phyloP scores from a whole-genome alignment of 2,329 filamentous ascomycete genomes.

The Berkeleyomyces basicola region DNA sequence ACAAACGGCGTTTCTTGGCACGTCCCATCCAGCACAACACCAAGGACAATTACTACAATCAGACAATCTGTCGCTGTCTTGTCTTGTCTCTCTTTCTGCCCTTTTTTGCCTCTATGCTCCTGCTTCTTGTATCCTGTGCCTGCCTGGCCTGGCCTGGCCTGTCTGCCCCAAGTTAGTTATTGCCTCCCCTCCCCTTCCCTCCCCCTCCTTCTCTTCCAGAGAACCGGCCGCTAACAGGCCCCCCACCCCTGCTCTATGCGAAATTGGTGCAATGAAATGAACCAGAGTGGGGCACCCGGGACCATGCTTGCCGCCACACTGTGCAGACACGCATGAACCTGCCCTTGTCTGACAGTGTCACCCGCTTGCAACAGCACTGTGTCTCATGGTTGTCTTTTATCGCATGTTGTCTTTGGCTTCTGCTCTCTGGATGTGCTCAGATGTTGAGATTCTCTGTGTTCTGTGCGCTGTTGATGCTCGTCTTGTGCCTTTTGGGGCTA shows the following conservation, averaged over 20 bases:
- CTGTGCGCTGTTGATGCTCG: not conserved
- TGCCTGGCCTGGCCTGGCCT: not conserved
- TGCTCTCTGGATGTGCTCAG: too few relatives aligned
- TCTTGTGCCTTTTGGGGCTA: not conserved
- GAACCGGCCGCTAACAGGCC: not conserved
- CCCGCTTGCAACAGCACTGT: not conserved
- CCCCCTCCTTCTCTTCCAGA: not conserved
- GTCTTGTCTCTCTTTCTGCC: not conserved
- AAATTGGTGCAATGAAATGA: constrained; percentile 1
- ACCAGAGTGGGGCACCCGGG: not conserved
- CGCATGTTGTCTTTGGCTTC: not conserved
- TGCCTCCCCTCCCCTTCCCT: not conserved
- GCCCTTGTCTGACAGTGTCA: too few relatives aligned
- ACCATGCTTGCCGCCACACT: not conserved
- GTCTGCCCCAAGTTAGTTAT: not conserved
- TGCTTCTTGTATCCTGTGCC: not conserved
- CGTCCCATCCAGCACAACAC: too few relatives aligned
- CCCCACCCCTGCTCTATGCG: not conserved
- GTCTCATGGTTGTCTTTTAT: not conserved
- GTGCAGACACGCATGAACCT: not conserved
- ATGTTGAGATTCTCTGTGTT: not conserved
- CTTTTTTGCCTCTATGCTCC: not conserved
- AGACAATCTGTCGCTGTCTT: not conserved
- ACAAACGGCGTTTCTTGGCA: not conserved
- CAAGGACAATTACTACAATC: not conserved